Conservation (phyloP, 2,329 filamentous ascomycete genomes). For the Xylariaceae sp. region DNA sequence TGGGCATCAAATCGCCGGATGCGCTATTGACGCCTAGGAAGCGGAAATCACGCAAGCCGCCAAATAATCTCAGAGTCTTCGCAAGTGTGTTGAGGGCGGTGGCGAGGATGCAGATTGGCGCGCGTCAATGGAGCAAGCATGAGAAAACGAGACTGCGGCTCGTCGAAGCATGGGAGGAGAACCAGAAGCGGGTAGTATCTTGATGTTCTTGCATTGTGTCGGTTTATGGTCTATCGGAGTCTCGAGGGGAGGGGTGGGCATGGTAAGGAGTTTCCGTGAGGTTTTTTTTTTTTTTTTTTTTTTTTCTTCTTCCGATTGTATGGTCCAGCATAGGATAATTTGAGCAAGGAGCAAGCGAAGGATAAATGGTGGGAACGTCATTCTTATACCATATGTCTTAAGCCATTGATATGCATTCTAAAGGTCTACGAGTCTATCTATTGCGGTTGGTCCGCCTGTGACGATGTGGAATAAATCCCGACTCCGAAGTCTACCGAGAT, state of each 20-base stretch:
- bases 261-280: not conserved
- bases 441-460: too few relatives aligned
- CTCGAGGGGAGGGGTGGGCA: not conserved
- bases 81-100: slow-evolving; percentile 55
- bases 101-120: slow-evolving; percentile 52
- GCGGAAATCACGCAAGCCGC: slow-evolving; percentile 22
- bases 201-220: not conserved
- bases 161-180: slow-evolving; percentile 49
- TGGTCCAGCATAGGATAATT: too few relatives aligned
- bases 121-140: slow-evolving; percentile 53
- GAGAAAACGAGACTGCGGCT: slow-evolving; percentile 54
- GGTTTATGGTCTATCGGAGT: not conserved
- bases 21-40: slow-evolving; percentile 37
- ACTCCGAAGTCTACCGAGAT: too few relatives aligned
- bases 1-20: slow-evolving; percentile 43
- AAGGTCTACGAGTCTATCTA: too few relatives aligned
- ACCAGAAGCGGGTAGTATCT: slow-evolving; percentile 13
- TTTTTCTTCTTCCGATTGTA: too few relatives aligned
- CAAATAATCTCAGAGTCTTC: slow-evolving; percentile 46
- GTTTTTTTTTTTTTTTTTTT: too few relatives aligned
- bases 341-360: too few relatives aligned
- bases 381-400: not conserved
- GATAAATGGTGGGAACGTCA: not conserved
- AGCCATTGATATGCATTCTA: too few relatives aligned
- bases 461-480: too few relatives aligned